Evolutionary conservation across 1,139 yeast species (phyloP), one percentile per base, ranked within the genome.

Genomic region (Nakaseomyces sp.): DNA sequence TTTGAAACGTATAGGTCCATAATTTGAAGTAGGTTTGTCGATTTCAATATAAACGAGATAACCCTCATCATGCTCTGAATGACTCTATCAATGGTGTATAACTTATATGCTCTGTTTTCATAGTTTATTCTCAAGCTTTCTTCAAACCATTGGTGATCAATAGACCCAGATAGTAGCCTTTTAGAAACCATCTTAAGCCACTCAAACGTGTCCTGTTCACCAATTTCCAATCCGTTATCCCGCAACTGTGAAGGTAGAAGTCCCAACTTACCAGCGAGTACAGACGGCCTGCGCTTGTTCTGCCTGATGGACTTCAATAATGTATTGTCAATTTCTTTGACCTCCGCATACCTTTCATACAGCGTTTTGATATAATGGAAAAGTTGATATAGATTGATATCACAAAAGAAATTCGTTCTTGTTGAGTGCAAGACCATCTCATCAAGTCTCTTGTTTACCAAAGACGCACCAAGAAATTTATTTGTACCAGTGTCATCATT

Each of bases 131-230:
- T 83, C 47, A 89, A 68, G 9, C 95, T 74, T 61, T 89, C 97
- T 67, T 89, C 97, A 61, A 84, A 89, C 83, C 91, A 81, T 61
- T 83, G 93, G 52, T 86, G 94, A 56, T 89, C 97, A 44, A 89
- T 69, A 32, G 86, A 93, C 17, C 95, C 95, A 56, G 85, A 94
- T 52, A 89, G 81, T 42, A 87, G 69, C 51, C 77, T 76, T 53
- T 78, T 86, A 44, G 91, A 75, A 46, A 89, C 70, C 2, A 70
- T 70, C 47, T 88, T 69, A 17, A 87, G 75, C 64, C 88, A 96
- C 26, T 70, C 65, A 61, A 89, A 89, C 5, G 51, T 54, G 29
- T 17, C 33, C 26, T 68, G 68, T 2, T 16, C 32, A 16, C n/a
- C 40, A 25, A 28, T n/a, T 37, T 37, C 40, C 44, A 89, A 73